These are phyloP conservation scores for Fusarium lateritium DNA, from an alignment of 2,329 filamentous ascomycete species.

Conservation along the genomic window DNA sequence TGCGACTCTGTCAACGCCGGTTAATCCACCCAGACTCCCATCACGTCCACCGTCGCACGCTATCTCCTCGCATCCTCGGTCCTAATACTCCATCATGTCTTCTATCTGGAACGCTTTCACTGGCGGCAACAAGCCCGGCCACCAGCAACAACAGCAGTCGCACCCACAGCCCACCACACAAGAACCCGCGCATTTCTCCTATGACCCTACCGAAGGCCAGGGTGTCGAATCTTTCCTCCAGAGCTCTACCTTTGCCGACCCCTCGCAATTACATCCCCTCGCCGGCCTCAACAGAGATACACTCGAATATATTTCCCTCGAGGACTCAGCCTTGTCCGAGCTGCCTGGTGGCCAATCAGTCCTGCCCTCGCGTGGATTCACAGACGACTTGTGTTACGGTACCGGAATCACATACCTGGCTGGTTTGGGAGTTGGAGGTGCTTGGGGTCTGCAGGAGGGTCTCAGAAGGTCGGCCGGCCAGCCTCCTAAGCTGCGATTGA, in stretches of 20 bases:
- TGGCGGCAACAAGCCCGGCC: conserved; percentile 67
- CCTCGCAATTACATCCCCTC: conserved; percentile 90
- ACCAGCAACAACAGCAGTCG: conserved; percentile 59
- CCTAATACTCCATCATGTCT: conserved; percentile 61
- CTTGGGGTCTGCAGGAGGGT: conserved; percentile 93
- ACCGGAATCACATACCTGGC: conserved; percentile 94
- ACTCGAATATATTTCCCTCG: conserved; percentile 94
- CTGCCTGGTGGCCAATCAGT: conserved; percentile 89
- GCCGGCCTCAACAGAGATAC: conserved; percentile 93
- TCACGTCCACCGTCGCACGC: conserved; percentile 34
- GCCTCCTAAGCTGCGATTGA: conserved; percentile 91
- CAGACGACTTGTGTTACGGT: conserved; percentile 97
- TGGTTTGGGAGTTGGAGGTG: conserved; percentile 88
- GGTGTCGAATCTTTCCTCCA: conserved; percentile 91
- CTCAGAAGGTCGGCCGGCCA: conserved; percentile 81
- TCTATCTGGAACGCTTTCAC: conserved; percentile 74
- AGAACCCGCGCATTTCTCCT: conserved; percentile 68
- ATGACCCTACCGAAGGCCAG: conserved; percentile 80
- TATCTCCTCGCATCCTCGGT: conserved; percentile 28
- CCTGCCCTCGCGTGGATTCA: conserved; percentile 95
- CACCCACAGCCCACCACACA: conserved; percentile 57
- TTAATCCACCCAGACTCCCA: conserved; percentile 34
- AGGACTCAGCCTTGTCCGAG: conserved; percentile 90
- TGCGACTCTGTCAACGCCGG: conserved; percentile 44
- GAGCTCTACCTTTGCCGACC: conserved; percentile 83